Percentiles rank a stretch among this genome's conserved stretches.
These are phyloP conservation scores for Verbena officinalis DNA, from an alignment of 257 asterid species.

Conservation along the genomic window DNA sequence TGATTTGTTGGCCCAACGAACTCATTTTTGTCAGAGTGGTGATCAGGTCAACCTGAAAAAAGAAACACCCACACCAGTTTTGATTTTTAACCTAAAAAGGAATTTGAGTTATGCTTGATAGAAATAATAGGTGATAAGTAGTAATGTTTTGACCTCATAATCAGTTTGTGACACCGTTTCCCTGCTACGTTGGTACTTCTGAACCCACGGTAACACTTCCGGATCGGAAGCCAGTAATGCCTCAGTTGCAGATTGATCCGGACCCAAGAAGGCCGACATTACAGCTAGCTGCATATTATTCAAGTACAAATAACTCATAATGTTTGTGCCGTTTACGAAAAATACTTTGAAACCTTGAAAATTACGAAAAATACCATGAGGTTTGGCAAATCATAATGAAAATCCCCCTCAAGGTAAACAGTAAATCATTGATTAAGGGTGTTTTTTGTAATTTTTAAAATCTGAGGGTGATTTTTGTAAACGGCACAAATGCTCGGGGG, in stretches of 20 bases:
- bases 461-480: too few species aligned
- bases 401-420: too few species aligned
- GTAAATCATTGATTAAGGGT: too few species aligned
- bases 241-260: conserved; percentile 89
- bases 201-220: conserved; percentile 85
- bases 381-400: too few species aligned
- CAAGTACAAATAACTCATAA: too few species aligned
- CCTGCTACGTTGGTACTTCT: conserved; percentile 94
- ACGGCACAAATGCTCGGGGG: too few species aligned
- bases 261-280: conserved; percentile 93
- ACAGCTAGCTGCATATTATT: conserved; percentile 85
- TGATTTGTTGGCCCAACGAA: conserved; percentile 84
- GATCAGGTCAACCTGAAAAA: conserved; percentile 85
- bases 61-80: background rate
- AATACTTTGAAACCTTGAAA: too few species aligned
- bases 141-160: conserved; percentile 73
- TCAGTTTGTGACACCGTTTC: conserved; percentile 95
- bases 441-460: too few species aligned
- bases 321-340: too few species aligned
- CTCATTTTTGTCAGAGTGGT: conserved; percentile 78
- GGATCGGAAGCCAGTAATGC: conserved; percentile 74
- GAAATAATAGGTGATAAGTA: background rate
- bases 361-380: too few species aligned
- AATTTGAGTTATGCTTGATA: background rate
- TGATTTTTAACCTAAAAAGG: background rate